Conservation (phyloP, 139 green algal species). For the Ettlia oleoabundans region DNA sequence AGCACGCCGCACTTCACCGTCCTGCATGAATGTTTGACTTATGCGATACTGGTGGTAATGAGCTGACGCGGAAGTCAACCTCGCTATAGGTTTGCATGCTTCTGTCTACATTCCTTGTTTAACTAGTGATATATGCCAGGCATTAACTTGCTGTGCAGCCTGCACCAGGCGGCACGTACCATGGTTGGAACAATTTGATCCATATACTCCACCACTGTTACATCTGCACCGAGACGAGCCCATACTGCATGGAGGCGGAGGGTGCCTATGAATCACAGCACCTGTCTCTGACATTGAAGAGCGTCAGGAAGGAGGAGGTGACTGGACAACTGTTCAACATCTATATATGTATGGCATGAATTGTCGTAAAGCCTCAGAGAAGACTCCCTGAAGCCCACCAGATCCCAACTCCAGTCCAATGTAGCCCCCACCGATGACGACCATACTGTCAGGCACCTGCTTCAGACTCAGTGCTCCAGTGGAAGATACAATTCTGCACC, state of each 20-base stretch:
- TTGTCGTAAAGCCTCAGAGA: too few relatives aligned
- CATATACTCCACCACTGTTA: constrained; percentile 97
- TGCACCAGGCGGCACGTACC: constrained; percentile 53
- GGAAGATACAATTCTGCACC: constrained; percentile 79
- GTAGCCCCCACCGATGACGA: constrained; percentile 96
- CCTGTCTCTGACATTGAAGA: too few relatives aligned
- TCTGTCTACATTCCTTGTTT: too few relatives aligned
- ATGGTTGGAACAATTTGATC: constrained; percentile 92
- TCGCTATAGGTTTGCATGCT: too few relatives aligned
- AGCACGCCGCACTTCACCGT: constrained; percentile 82
- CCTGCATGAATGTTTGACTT: too few relatives aligned
- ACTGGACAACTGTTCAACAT: not conserved
- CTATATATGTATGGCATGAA: too few relatives aligned
- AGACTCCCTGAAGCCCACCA: too few relatives aligned
- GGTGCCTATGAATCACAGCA: too few relatives aligned
- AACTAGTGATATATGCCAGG: not conserved
- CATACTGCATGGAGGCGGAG: constrained; percentile 89
- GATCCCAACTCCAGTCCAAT: constrained; percentile 99
- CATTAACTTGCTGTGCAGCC: not conserved
- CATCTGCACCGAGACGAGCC: constrained; percentile 86
- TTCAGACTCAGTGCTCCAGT: constrained; percentile 94
- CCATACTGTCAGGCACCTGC: constrained; percentile 88
- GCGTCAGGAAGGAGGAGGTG: not conserved
- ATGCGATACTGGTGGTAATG: too few relatives aligned
- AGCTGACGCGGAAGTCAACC: too few relatives aligned